Conservation (phyloP, 257 asterid genomes). For the Primulina huaijiensis region DNA sequence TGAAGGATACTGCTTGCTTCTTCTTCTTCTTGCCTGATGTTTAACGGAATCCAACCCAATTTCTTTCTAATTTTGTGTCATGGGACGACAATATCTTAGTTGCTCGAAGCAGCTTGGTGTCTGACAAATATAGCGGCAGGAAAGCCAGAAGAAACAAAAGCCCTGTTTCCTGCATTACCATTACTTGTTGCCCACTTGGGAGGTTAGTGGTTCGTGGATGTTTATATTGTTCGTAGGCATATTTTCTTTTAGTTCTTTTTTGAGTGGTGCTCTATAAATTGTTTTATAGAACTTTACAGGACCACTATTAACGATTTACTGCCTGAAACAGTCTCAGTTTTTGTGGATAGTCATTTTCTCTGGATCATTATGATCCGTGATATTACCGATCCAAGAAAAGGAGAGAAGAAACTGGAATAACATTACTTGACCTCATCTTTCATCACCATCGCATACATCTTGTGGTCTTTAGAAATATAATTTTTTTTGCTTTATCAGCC, state of each 20-base stretch:
- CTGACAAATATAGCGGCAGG: conserved; percentile 97
- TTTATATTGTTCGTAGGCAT: conserved; percentile 14
- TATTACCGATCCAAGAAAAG: not conserved
- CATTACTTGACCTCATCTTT: not conserved
- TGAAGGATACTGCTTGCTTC: conserved; percentile 4
- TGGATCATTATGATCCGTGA: not conserved
- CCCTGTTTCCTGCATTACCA: conserved; percentile 85
- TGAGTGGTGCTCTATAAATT: not conserved
- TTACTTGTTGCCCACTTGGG: conserved; percentile 93
- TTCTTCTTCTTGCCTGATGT: conserved; percentile 1
- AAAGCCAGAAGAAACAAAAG: conserved; percentile 84
- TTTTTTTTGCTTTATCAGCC: conserved; percentile 2
- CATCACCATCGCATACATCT: not conserved
- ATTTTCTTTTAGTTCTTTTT: not conserved
- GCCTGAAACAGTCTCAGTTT: not conserved
- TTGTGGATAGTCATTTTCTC: not conserved
- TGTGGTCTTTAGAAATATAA: conserved; percentile 12
- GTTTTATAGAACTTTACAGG: not conserved
- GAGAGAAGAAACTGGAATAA: not conserved
- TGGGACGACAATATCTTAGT: conserved; percentile 36
- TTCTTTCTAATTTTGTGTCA: conserved; percentile 8
- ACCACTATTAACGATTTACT: not conserved
- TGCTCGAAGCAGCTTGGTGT: conserved; percentile 99
- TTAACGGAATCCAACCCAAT: not conserved
- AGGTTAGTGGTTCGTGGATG: conserved; percentile 52